Percentiles rank a stretch among this genome's conserved stretches.
phyloP scores from a whole-genome alignment of 768 basidiomycete genomes.

The Podaxis sp. region DNA sequence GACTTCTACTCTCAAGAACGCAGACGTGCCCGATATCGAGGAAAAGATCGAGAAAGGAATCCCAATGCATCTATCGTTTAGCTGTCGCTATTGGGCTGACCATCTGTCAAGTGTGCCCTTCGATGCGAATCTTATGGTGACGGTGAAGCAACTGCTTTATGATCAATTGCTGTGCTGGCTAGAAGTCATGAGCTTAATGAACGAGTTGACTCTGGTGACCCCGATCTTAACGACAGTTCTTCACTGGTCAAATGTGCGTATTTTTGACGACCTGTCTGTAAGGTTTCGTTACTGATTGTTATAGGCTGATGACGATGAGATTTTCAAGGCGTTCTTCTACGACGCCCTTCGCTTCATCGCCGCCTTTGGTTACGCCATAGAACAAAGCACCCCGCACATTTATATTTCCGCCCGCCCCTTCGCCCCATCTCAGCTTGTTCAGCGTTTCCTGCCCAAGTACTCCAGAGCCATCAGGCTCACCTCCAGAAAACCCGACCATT shows the following conservation, averaged over 20 bases:
- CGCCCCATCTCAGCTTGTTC: conserved; percentile 16
- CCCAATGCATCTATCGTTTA: conserved; percentile 22
- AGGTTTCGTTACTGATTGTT: background rate
- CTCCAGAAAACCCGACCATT: conserved; percentile 11
- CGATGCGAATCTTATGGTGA: background rate
- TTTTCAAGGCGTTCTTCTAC: conserved; percentile 13
- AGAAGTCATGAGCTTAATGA: conserved; percentile 25
- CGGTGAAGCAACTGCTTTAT: conserved; percentile 19
- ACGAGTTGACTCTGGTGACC: conserved; percentile 9
- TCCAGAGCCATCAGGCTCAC: conserved; percentile 11
- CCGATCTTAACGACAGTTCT: background rate
- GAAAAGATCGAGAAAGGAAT: conserved; percentile 18
- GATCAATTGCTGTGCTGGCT: conserved; percentile 26
- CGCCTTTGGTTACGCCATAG: conserved; percentile 15
- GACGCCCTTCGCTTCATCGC: conserved; percentile 18
- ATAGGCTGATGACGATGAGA: conserved; percentile 10
- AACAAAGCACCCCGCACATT: conserved; percentile 21
- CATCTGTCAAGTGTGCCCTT: conserved; percentile 17
- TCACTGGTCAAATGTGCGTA: conserved; percentile 14
- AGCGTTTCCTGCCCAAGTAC: conserved; percentile 13
- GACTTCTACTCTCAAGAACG: conserved; percentile 24
- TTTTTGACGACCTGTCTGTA: background rate
- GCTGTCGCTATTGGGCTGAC: conserved; percentile 26
- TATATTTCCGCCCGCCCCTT: conserved; percentile 27
- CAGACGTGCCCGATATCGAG: conserved; percentile 20